A percentile compares a stretch with the other conserved stretches of the same genome.
These are phyloP conservation scores for Fusarium sp. DNA, from an alignment of 2,329 filamentous ascomycete genomes.

Conservation along the genomic window DNA sequence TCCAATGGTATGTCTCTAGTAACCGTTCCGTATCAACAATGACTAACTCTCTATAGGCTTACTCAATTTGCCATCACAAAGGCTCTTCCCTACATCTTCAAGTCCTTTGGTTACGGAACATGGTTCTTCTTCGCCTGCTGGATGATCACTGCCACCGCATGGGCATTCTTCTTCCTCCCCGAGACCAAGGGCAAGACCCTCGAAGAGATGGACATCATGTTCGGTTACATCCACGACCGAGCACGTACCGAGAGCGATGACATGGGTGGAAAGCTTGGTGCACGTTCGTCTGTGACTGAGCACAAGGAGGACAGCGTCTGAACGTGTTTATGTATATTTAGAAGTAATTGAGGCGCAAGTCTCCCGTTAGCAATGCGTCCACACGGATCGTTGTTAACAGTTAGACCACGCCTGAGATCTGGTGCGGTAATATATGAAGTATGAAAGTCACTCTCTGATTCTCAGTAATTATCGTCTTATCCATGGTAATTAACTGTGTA, in stretches of 20 bases:
- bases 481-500: too few species aligned
- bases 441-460: background rate
- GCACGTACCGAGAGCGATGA: constrained; percentile 28
- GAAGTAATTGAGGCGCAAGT: background rate
- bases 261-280: constrained; percentile 26
- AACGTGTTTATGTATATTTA: background rate
- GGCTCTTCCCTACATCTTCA: constrained; percentile 60
- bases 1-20: constrained; percentile 50
- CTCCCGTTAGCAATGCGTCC: constrained; percentile 1
- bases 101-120: constrained; percentile 60
- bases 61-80: constrained; percentile 59
- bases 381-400: background rate
- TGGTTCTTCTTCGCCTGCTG: constrained; percentile 69
- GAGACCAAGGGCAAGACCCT: constrained; percentile 68
- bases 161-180: constrained; percentile 64
- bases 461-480: background rate
- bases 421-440: constrained; percentile 1
- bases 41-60: constrained; percentile 35
- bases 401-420: background rate
- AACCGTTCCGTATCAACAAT: fast-evolving
- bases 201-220: constrained; percentile 63
- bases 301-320: constrained; percentile 41
- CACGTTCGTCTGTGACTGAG: constrained; percentile 35
- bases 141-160: constrained; percentile 62
- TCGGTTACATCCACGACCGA: constrained; percentile 45